These are phyloP conservation scores for Epichloe typhina DNA, from an alignment of 2,329 filamentous ascomycete species.

Conservation along the genomic window DNA sequence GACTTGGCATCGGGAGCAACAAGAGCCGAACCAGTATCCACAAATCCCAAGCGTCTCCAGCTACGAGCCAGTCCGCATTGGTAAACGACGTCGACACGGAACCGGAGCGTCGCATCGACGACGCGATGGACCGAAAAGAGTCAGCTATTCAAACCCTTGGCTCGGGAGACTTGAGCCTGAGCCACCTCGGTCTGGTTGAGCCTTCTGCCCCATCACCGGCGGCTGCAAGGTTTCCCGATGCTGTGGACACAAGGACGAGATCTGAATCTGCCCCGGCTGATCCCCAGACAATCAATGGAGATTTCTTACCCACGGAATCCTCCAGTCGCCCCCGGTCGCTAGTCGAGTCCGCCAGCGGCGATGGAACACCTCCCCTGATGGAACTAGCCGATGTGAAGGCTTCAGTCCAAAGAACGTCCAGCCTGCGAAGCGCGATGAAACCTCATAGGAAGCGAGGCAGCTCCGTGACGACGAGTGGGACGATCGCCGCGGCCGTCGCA, in stretches of 20 bases:
- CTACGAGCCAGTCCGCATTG: conserved; percentile 22
- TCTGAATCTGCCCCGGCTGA: conserved; percentile 49
- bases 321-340: conserved; percentile 34
- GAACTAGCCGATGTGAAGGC: conserved; percentile 51
- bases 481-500: conserved; percentile 58
- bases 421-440: conserved; percentile 49
- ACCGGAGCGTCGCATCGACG: conserved; percentile 16
- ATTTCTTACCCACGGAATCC: conserved; percentile 21
- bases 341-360: conserved; percentile 36
- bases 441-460: conserved; percentile 68
- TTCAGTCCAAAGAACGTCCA: conserved; percentile 50
- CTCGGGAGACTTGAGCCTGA: conserved; percentile 75
- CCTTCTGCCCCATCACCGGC: conserved; percentile 42
- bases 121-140: conserved; percentile 44
- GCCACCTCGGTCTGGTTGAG: conserved; percentile 69
- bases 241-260: conserved; percentile 31
- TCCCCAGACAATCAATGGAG: conserved; percentile 14
- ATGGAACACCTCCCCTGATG: conserved; percentile 48
- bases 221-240: conserved; percentile 39
- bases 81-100: conserved; percentile 24
- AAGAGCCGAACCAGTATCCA: conserved; percentile 18
- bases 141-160: conserved; percentile 81
- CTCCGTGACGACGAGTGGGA: conserved; percentile 54
- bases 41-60: conserved; percentile 14
- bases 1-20: conserved; percentile 36